Evolutionary conservation across 2,329 filamentous ascomycete species (phyloP), one percentile per base, ranked within the genome.

Genomic region (Talaromyces sp.): DNA sequence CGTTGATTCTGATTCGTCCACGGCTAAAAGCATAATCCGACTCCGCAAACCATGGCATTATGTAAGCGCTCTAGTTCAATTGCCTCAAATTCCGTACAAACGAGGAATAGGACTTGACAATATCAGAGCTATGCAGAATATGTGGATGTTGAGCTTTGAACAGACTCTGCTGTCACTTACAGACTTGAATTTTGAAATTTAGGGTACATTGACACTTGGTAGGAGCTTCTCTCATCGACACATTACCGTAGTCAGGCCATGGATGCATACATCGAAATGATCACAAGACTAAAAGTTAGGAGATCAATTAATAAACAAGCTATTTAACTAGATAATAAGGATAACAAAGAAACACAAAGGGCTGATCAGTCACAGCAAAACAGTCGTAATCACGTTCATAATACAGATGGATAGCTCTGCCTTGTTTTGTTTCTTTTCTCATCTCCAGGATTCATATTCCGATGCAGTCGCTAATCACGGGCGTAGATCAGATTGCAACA

Each of bases 371-470:
- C 54, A 27, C 47, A 53, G 36, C 25, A 49, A 25, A 58, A 58
- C 34, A 45, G 22, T 58, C 54, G 58, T 59, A 43, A 64, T 58
- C 58, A 64, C 38, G 27, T 40, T 64, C 54, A 58, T 49, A 51
- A 59, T 58, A 47, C 38, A 64, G 17, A 59, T 40, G 7, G 31
- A 51, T 51, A 49, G 19, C 43, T 51, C 47, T 53, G 59, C 22
- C 25, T 51, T 45, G 38, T 45, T 31, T 43, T 29, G 15, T 36
- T 59, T 43, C 19, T n/a, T 29, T 59, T 43, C 56, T 27, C 38
- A 15, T 45, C 27, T 8, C 40, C 29, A 51, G 29, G 49, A 61
- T 61, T 36, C n/a, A 22, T 19, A 31, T 34, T 53, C 25, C n/a
- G 51, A 54, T 34, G 51, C 51, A 54, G n/a, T 54, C 17, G 51